These are phyloP conservation scores for Aspergillus cejpii DNA, from an alignment of 2,329 filamentous ascomycete genomes.

Conservation along the genomic window DNA sequence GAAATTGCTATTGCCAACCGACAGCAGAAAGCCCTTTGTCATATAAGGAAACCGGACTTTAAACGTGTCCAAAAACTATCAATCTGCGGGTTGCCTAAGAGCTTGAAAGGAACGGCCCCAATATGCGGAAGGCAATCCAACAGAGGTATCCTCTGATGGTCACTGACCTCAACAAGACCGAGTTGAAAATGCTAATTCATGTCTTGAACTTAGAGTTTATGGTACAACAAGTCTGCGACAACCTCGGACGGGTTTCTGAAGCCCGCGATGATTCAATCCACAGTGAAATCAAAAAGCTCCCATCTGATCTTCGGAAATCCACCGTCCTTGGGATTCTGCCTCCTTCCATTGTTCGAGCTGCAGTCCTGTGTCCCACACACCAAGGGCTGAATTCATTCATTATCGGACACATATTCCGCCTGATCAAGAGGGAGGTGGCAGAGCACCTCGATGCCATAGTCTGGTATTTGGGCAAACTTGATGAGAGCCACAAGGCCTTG, in stretches of 20 bases:
- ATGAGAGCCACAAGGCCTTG: slow-evolving; percentile 10
- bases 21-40: background rate
- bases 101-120: background rate
- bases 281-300: slow-evolving; percentile 10
- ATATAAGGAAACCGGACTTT: background rate
- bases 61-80: background rate
- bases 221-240: slow-evolving; percentile 3
- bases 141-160: slow-evolving; percentile 16
- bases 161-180: slow-evolving; percentile 14
- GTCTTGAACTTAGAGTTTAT: slow-evolving; percentile 15
- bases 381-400: slow-evolving; percentile 21
- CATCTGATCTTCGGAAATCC: slow-evolving; percentile 6
- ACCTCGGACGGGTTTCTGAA: background rate
- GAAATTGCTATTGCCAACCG: background rate
- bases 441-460: slow-evolving; percentile 18
- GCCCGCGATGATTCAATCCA: slow-evolving; percentile 3
- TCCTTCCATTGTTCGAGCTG: slow-evolving; percentile 13
- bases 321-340: slow-evolving; percentile 14
- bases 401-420: slow-evolving; percentile 13
- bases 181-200: slow-evolving; percentile 20
- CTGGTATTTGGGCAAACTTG: slow-evolving; percentile 13
- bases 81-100: background rate
- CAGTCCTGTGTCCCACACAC: slow-evolving; percentile 21
- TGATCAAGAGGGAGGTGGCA: slow-evolving; percentile 24
- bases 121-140: slow-evolving; percentile 4